Evolutionary conservation across 2,329 filamentous ascomycete genomes (phyloP), one percentile per base, ranked within the genome.

Genomic region (Colletotrichum costaricense): DNA sequence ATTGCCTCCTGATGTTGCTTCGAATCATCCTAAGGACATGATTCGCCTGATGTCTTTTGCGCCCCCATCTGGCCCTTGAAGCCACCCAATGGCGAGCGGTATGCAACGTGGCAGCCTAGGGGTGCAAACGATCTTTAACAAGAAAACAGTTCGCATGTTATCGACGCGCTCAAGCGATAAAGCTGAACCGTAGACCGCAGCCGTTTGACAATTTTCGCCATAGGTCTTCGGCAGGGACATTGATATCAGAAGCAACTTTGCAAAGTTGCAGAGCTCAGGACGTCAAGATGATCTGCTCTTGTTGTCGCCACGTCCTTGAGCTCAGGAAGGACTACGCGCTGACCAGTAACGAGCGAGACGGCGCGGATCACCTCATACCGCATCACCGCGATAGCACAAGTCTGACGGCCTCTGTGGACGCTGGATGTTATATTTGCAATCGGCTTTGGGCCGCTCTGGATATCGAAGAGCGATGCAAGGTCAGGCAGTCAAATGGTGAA

Each of bases 291-390:
- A 22, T 49, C n/a, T 49, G 42, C 19, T n/a, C 42, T 22, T 22
- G 7, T 22, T 49, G 42, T 22, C 19, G 2, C 19, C 6, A n/a
- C 7, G 42, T 49, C 4, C 42, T 49, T 11, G 42, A 8, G 42
- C 8, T 19, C 4, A 19, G 9, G 42, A n/a, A 22, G 9, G 42
- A 49, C 42, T 49, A 49, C 8, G 3, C 6, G 7, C 4, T 22
- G 42, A 22, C 2, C 19, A 49, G 16, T 22, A 9, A 8, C 42
- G 4, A 49, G 6, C 7, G 16, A 22, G 19, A n/a, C 19, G 19
- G 42, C 19, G 19, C n/a, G n/a, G 19, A 22, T 19, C 3, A 1
- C 16, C 8, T 0, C 0, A 19, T n/a, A 19, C 42, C 42, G 5
- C 42, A 49, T 22, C 42, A 49, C 8, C 42, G 42, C 42, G 42